Base-by-base conservation (phyloP, 1,139 yeast genomes). In the Wickerhamomyces sp. region DNA sequence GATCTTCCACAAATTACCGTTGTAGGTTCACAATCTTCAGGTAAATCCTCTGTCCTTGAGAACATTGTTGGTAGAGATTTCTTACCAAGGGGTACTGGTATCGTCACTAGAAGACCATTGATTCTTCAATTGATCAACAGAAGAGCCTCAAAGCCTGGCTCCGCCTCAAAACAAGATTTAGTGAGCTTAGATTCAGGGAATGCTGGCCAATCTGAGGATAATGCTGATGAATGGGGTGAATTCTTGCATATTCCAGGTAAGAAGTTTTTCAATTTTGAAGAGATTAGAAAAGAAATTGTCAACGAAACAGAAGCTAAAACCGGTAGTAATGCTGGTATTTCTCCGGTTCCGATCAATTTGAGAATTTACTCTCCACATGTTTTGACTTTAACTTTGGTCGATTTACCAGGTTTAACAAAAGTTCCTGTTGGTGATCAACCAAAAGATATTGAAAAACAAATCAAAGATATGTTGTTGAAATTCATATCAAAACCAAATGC, bases 351-450 rank as follows among this genome's bases (percentile, higher is more conserved):
- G 39, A 91, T 91, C 59, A 91, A 91, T 61, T 72, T 91, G 58
- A 75, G 96, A 62, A 88, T 91, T 48, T 89, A 84, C 61, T 89
- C 97, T 19, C 98, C 99, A 12, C 91, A 89, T 57, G 98, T 91
- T 34, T 71, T 91, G 55, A 91, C 97, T 12, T 75, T 91, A 61
- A 93, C 99, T 3, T 74, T 91, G 55, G 98, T 91, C 28, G 99
- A 91, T 69, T 72, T 91, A 52, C 99, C 99, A 12, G 99, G 99
- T 43, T 73, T 93, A 55, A 91, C 99, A 21, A 91, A 91, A 62
- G 98, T 93, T 27, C 98, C 99, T n/a, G 97, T 91, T 33, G 99
- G 99, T 31, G 98, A 91, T 61, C 99, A 91, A 64, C 99, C 99
- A 36, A 86, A 84, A 58, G 98, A 91, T 61, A 91, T 91, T 47